These are phyloP conservation scores for Elsinoe ampelina DNA, from an alignment of 2,329 filamentous ascomycete genomes.

Conservation along the genomic window DNA sequence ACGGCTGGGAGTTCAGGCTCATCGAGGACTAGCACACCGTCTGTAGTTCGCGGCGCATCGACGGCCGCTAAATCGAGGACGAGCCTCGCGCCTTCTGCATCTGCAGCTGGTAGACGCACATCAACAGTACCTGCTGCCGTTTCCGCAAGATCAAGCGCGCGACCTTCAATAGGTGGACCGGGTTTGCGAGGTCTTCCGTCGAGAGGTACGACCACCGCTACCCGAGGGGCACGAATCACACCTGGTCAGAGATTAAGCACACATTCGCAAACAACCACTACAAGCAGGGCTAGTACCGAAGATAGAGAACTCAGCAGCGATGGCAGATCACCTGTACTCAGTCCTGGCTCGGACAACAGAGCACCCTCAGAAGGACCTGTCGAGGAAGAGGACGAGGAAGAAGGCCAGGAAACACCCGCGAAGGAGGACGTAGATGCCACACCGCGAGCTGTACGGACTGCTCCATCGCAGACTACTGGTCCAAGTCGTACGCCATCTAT, in stretches of 20 bases:
- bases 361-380: constrained; percentile 16
- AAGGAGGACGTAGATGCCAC: constrained; percentile 5
- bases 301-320: constrained; percentile 5
- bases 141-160: constrained; percentile 20
- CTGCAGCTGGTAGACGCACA: constrained; percentile 22
- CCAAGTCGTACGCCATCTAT: constrained; percentile 26
- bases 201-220: neutral
- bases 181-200: neutral
- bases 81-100: constrained; percentile 39
- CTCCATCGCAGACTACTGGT: constrained; percentile 18
- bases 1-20: constrained; percentile 48
- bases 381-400: constrained; percentile 18
- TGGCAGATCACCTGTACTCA: neutral
- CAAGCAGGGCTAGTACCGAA: constrained; percentile 10
- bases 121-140: constrained; percentile 22
- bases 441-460: neutral
- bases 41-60: constrained; percentile 29
- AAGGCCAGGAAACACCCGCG: neutral
- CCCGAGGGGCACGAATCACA: neutral
- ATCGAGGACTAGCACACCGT: constrained; percentile 57
- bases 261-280: constrained; percentile 5
- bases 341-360: neutral
- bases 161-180: neutral
- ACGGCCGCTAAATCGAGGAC: constrained; percentile 44
- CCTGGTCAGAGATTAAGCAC: neutral